Base-by-base conservation (phyloP, 257 asterid genomes). In the Voacanga thouarsii region DNA sequence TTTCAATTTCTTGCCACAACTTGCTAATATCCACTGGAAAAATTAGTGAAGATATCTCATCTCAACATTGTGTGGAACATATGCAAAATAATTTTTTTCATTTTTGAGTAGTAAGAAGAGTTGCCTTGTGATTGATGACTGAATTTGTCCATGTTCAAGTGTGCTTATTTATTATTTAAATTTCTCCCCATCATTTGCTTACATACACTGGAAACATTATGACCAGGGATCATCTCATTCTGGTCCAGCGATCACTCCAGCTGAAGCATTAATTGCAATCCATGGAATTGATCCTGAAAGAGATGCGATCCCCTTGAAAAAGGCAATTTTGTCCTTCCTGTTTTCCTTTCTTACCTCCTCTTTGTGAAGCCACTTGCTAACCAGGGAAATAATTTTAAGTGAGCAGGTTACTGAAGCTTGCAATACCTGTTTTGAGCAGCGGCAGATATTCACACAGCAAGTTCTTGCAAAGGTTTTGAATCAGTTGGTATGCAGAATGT, bases 371-470 rank as follows among this genome's bases (percentile, higher is more conserved):
- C 39, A 60, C 82, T 77, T 82, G 41, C 71, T 81, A 61, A 66
- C 79, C 73, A 44, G 79, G 67, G 64, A 74, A 33, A 73, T 39
- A 49, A 44, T 64, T 81, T 80, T 77, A 66, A 76, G 64, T 82
- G 66, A 83, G 83, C 98, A 96, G 99, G 88, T 93, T 75, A 96
- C 97, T 73, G 99, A 96, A 86, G 99, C 98, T 78, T 96, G 99
- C 90, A 96, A 92, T 88, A 92, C 94, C 80, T 96, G 99, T 84
- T 92, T 96, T 88, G 99, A 90, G 86, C 96, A 88, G 90, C 90
- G 88, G 57, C 87, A 93, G 43, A 89, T 88, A 77, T 96, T 93
- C 86, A 79, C 99, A 39, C 98, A 96, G 83, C 98, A 92, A 89
- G 97, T 96, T 82, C 82, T 96, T 72, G 99, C 99, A 37, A 93